Base-by-base conservation (phyloP, 129 eudicot species). In the Lonicera japonica region DNA sequence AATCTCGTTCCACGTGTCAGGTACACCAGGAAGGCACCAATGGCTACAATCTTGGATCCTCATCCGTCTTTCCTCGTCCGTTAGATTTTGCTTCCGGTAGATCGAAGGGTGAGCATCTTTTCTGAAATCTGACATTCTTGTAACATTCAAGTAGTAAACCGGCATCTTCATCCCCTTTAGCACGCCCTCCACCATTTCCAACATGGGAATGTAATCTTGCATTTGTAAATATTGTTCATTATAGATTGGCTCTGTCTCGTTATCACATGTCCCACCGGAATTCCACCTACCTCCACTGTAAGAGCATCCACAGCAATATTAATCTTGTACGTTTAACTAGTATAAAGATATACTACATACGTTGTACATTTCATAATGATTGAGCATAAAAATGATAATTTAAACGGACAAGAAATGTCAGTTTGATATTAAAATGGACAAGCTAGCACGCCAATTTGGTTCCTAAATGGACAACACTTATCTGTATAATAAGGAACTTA, bases 1-100 rank as follows among this genome's bases (percentile, higher is more conserved):
- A 18, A 82, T 63, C 57, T 82, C 75, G 14, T 82, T 82, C 88
- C 89, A 82, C 3, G 84, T 73, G 70, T 83, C 89, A 0, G 89
- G 89, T n/a, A 83, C 85, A 56, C 89, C 89, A 5, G 85, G 89
- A 23, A 83, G 80, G 60, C 89, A 83, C 89, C 89, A 83, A 74
- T 79, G 85, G 15, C 80, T 72, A 62, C 85, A 83, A 54, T 83
- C 89, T 56, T 83, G 89, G 58, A 24, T 67, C 65, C 67, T 72
- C 36, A 64, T 18, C n/a, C 43, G 59, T 36, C 68, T 83, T 65
- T 83, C 85, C 64, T 65, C 77, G 0, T 59, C 56, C 3, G 77
- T 75, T 57, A 71, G 43, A 60, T 83, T 56, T 40, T 60, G 77
- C 63, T 76, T 70, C 64, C 77, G 65, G 69, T 69, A 82, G 20